Base-by-base conservation (phyloP, 306 rosid species). In the Medicago arabica region DNA sequence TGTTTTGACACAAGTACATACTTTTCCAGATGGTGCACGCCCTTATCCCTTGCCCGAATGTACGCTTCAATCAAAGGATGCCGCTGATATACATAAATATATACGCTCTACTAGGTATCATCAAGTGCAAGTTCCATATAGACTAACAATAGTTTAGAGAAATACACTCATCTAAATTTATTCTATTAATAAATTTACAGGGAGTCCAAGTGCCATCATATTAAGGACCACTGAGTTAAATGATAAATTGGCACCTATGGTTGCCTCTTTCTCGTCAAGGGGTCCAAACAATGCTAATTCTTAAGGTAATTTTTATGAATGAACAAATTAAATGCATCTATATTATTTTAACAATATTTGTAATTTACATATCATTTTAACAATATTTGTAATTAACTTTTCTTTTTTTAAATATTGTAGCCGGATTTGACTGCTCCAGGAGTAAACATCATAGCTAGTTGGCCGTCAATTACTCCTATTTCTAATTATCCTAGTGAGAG, bases 381-480 rank as follows among this genome's bases (percentile, higher is more conserved):
- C 5, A 31, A 31, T 1, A 5, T 6, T 5, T 28, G 5, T 60
- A 0, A 1, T 60, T 6, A 60, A 14, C 5, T 34, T 60, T 28
- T 28, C 38, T 4, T 34, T 34, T 34, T 7, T 34, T 34, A 0
- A 34, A 34, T 34, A 34, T 60, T 78, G 43, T 11, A 87, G 86
- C 86, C 87, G 4, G 89, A 87, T 50, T 36, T 82, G 13, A 25
- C 28, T 4, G 87, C 85, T 53, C 87, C 87, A 0, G 82, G 87
- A 51, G 86, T 86, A 0, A 13, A 47, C 19, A 86, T 86, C 40
- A 43, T 83, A 0, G 87, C 89, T 2, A 64, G 79, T n/a, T 83
- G 86, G 84, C 51, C 87, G 55, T 81, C 80, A 7, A 7, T n/a
- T 3, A 3, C 70, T 10, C 2, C 28, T 23, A 23, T 23, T 23